Base-by-base conservation (phyloP, 2,329 filamentous ascomycete genomes). In the Diplodia intermedia region DNA sequence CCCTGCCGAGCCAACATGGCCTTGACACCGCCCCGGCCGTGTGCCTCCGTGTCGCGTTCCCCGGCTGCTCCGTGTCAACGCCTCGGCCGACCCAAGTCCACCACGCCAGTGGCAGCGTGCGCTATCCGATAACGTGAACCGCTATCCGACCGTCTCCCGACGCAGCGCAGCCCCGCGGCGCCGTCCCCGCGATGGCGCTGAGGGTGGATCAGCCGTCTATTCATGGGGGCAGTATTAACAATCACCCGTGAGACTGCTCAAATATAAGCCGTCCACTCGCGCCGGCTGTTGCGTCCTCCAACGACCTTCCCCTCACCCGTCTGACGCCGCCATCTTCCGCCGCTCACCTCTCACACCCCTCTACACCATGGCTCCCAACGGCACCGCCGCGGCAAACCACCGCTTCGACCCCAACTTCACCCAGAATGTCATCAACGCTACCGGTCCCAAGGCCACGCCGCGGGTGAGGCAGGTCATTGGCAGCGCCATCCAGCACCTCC, bases 401-500 rank as follows among this genome's bases (percentile, higher is more conserved):
- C 79, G 81, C 72, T 93, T 91, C 82, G 91, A 94, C 78, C 91
- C 91, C 73, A 86, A 86, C 81, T 93, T 94, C 83, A 94, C 91
- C 65, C 80, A 88, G 73, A 85, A 88, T 78, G 90, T 93, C 79
- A 84, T 93, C 76, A 86, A 91, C 71, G 85, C 88, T 73, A 93
- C 92, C 83, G 88, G 90, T 65, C 88, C 90, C 73, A 88, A 91
- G 73, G 88, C 88, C 14, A 82, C 85, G 65, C 86, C 90, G 68
- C 85, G 91, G 69, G 86, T 88, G 73, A 86, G 89, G 69, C 82
- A 87, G 71, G 83, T 93, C 73, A 82, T 93, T 74, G 79, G 83
- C 69, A 83, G 86, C 33, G 79, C 93, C 73, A 89, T 93, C 79
- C 83, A 81, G 60, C 90, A 93, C 81, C 83, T 94, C 69, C 91